Percentiles rank a stretch among this genome's conserved stretches.
phyloP scores from a whole-genome alignment of 2,329 filamentous ascomycete genomes.

The Diplocarpon mali region DNA sequence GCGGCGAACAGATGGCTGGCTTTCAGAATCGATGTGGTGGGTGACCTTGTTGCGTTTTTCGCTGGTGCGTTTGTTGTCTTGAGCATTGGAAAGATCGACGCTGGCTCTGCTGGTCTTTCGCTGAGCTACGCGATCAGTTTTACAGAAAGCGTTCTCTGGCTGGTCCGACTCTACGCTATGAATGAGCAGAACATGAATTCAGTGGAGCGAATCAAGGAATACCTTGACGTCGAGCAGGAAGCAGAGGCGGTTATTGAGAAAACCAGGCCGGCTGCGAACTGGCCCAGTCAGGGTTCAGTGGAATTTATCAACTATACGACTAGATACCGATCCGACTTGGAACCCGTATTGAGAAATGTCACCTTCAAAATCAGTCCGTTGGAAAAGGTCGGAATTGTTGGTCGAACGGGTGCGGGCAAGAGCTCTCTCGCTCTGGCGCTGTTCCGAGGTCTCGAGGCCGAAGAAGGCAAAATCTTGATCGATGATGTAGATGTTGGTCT shows the following conservation, averaged over 20 bases:
- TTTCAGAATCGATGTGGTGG: constrained; percentile 81
- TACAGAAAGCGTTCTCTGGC: constrained; percentile 93
- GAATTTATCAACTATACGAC: constrained; percentile 87
- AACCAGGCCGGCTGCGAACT: constrained; percentile 64
- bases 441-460: constrained; percentile 87
- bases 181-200: constrained; percentile 99
- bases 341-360: constrained; percentile 72
- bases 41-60: constrained; percentile 87
- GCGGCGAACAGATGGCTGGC: constrained; percentile 94
- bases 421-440: constrained; percentile 87
- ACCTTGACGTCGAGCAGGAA: constrained; percentile 92
- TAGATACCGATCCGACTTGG: constrained; percentile 76
- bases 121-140: constrained; percentile 95
- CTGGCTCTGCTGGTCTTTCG: constrained; percentile 85
- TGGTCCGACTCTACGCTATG: constrained; percentile 83
- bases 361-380: constrained; percentile 76
- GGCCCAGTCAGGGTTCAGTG: constrained; percentile 77
- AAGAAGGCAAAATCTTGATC: constrained; percentile 78
- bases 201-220: constrained; percentile 94
- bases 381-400: constrained; percentile 94
- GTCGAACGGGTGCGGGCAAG: constrained; percentile 91
- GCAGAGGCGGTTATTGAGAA: constrained; percentile 67
- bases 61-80: constrained; percentile 83
- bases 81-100: constrained; percentile 72
- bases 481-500: constrained; percentile 82